Evolutionary conservation across 768 basidiomycete genomes (phyloP).

Genomic region (Amanita muscaria): DNA sequence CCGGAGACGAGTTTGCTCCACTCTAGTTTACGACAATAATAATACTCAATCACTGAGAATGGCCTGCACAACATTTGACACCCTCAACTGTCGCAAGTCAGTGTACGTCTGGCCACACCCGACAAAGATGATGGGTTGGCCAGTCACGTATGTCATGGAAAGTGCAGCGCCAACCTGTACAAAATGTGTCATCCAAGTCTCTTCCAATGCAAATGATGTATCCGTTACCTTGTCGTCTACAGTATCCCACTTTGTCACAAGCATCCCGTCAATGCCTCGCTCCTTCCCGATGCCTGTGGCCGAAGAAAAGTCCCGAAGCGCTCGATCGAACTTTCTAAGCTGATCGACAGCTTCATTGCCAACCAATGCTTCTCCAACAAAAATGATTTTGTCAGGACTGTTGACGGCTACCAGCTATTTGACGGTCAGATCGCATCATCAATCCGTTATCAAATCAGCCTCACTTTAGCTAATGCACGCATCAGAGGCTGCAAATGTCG

Average conservation of each 20-base stretch:
- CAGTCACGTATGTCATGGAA: slow-evolving; percentile 98
- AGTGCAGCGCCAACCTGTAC: slow-evolving; percentile 91
- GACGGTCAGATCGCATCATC: neutral
- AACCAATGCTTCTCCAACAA: slow-evolving; percentile 96
- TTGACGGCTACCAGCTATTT: slow-evolving; percentile 82
- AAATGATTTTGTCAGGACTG: slow-evolving; percentile 93
- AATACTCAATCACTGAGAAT: slow-evolving; percentile 63
- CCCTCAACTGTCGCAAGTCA: slow-evolving; percentile 84
- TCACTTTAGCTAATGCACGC: slow-evolving; percentile 93
- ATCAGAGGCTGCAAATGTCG: slow-evolving; percentile 68
- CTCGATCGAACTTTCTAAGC: slow-evolving; percentile 91
- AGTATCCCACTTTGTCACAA: slow-evolving; percentile 98
- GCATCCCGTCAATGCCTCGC: slow-evolving; percentile 95
- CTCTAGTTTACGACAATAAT: neutral
- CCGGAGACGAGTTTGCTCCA: neutral
- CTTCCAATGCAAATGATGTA: neutral
- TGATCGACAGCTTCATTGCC: slow-evolving; percentile 99
- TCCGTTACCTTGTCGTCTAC: slow-evolving; percentile 90
- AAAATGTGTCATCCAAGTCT: slow-evolving; percentile 1
- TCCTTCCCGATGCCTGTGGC: slow-evolving; percentile 58
- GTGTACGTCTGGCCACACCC: slow-evolving; percentile 99
- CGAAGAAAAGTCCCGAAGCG: slow-evolving; percentile 85
- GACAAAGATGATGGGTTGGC: slow-evolving; percentile 96
- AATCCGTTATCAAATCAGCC: slow-evolving; percentile 9
- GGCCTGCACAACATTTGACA: slow-evolving; percentile 89